Conservation (phyloP, 257 asterid genomes). For the Voacanga thouarsii region DNA sequence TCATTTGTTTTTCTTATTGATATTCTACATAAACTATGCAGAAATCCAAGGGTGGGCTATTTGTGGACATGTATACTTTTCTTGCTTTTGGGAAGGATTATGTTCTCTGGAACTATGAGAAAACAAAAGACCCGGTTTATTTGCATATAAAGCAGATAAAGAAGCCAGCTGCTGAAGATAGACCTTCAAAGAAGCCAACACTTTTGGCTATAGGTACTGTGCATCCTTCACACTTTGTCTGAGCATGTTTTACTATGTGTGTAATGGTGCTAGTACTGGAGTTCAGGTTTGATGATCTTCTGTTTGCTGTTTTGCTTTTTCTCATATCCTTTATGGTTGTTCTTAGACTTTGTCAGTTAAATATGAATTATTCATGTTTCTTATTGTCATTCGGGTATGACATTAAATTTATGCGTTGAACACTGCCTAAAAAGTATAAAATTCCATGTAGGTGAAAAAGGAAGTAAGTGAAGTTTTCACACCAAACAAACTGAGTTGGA, state of each 20-base stretch:
- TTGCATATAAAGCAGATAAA: slow-evolving; percentile 71
- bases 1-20: background rate
- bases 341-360: background rate
- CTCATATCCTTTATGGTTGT: background rate
- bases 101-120: slow-evolving; percentile 87
- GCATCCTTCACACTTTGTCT: background rate
- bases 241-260: slow-evolving; percentile 1
- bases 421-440: background rate
- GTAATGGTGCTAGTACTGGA: background rate
- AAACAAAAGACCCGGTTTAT: slow-evolving; percentile 83
- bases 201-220: slow-evolving; percentile 85
- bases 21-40: slow-evolving; percentile 23
- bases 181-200: slow-evolving; percentile 93
- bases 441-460: background rate
- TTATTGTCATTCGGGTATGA: no score
- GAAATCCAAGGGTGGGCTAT: slow-evolving; percentile 90
- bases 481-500: background rate
- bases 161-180: slow-evolving; percentile 71
- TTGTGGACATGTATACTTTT: slow-evolving; percentile 83
- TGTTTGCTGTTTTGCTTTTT: background rate
- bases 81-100: slow-evolving; percentile 93
- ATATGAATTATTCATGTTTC: background rate
- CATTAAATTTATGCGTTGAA: background rate
- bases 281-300: background rate
- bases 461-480: background rate